Conservation (phyloP, 2,329 filamentous ascomycete species). For the Fusarium piperis region DNA sequence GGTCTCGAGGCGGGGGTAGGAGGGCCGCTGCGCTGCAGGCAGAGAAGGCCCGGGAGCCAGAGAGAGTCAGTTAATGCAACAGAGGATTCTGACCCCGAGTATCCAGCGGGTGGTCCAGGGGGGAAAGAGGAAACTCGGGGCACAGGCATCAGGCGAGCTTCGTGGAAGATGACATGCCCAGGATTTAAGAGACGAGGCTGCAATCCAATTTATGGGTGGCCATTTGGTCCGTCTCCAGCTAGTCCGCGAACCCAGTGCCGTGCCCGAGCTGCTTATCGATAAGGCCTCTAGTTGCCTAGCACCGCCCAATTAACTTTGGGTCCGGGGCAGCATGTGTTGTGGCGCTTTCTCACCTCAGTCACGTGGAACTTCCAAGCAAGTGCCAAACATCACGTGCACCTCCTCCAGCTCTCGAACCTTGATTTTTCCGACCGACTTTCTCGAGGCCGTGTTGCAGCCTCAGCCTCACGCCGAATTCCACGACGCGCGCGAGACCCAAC, state of each 20-base stretch:
- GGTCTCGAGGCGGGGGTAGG: slow-evolving; percentile 20
- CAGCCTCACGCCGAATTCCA: slow-evolving; percentile 41
- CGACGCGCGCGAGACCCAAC: slow-evolving; percentile 30
- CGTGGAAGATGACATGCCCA: slow-evolving; percentile 36
- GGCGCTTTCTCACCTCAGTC: neutral
- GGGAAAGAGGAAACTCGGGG: slow-evolving; percentile 22
- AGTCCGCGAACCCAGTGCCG: neutral
- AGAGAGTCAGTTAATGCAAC: neutral
- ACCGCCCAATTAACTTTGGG: slow-evolving; percentile 18
- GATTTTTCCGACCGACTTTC: slow-evolving; percentile 48
- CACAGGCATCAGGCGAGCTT: slow-evolving; percentile 25
- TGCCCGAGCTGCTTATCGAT: slow-evolving; percentile 34
- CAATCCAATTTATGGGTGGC: slow-evolving; percentile 40
- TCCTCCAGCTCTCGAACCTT: slow-evolving; percentile 32
- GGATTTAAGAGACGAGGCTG: slow-evolving; percentile 31
- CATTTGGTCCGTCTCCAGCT: slow-evolving; percentile 10
- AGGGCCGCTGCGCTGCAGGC: neutral
- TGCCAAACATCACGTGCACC: slow-evolving; percentile 36
- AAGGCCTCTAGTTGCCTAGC: neutral
- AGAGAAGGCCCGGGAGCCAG: neutral
- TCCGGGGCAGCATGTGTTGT: neutral
- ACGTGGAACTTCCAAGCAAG: neutral
- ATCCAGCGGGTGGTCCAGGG: slow-evolving; percentile 16
- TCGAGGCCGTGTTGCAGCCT: slow-evolving; percentile 32
- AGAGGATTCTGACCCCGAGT: slow-evolving; percentile 18